Conservation (phyloP, 345 rosid species). For the Acer negundo region DNA sequence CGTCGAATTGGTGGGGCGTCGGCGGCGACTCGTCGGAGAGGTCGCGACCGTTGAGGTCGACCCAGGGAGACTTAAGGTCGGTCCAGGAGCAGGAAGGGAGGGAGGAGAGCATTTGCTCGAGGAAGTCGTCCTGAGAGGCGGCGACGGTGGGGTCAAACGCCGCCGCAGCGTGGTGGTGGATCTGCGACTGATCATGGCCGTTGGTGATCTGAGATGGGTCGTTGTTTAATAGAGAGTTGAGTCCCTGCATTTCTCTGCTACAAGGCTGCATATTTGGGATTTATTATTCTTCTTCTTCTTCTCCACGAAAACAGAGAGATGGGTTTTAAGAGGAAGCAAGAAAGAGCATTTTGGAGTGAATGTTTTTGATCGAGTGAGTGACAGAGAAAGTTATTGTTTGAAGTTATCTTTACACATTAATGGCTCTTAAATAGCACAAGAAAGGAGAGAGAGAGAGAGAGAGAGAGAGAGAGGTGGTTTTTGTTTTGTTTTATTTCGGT, state of each 20-base stretch:
- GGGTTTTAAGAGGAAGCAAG: not conserved
- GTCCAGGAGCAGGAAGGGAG: conserved; percentile 63
- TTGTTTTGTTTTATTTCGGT: not conserved
- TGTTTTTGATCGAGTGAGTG: not conserved
- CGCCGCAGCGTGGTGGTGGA: conserved; percentile 27
- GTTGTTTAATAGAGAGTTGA: conserved; percentile 26
- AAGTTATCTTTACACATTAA: not conserved
- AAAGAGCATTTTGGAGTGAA: not conserved
- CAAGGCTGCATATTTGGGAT: conserved; percentile 37
- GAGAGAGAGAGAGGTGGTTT: not conserved
- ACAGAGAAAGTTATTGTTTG: not conserved
- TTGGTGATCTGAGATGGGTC: not conserved
- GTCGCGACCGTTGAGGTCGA: conserved; percentile 43
- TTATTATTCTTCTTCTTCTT: not conserved
- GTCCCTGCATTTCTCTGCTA: conserved; percentile 50
- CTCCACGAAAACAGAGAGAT: not conserved
- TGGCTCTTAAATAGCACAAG: not conserved
- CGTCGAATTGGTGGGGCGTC: conserved; percentile 37
- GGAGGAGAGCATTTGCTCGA: conserved; percentile 78
- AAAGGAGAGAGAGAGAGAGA: not conserved
- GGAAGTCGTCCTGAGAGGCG: conserved; percentile 59
- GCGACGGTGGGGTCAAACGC: conserved; percentile 35
- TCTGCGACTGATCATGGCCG: conserved; percentile 23
- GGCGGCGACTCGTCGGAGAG: conserved; percentile 41
- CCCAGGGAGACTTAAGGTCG: conserved; percentile 38